Base-by-base conservation (phyloP, 306 rosid species). In the Nissolia schottii region DNA sequence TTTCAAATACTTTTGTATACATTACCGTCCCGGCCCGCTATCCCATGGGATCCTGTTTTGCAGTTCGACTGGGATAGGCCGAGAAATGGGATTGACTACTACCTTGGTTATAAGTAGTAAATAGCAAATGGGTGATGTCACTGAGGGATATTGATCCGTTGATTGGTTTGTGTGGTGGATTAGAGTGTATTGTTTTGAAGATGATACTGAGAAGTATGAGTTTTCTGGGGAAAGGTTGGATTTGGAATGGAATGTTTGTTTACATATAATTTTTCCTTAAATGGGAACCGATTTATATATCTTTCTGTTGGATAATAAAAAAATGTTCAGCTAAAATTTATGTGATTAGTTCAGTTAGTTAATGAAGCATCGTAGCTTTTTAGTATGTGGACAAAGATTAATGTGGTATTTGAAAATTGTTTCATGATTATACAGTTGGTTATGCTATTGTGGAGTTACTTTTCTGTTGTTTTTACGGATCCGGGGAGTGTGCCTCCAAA, bases 371-470 rank as follows among this genome's bases (percentile, higher is more conserved):
- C 2, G 24, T 80, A 45, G 51, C 54, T 54, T 58, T 55, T 55
- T 38, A 20, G 63, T 15, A 12, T 70, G 35, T 64, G 14, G 31
- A 67, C 55, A 60, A 23, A 74, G 43, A n/a, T n/a, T 77, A 48
- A 49, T 46, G 19, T 68, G 67, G 20, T 53, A 25, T 62, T 71
- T 67, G 74, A 32, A 55, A 18, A 56, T 70, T 75, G 64, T 19
- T 64, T 71, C 70, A 51, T 45, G 48, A 64, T 73, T 77, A 18
- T 84, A 83, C 94, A 95, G 99, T 76, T 95, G 84, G 86, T 79
- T 85, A 91, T 95, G 99, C 87, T 95, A 50, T 67, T 95, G 38
- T 95, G 99, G 99, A 95, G 99, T 87, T 95, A 95, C 64, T 95
- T 95, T 67, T 87, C 97, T 38, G 96, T 87, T 61, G 97, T 95